Base-by-base conservation (phyloP, 495 filamentous ascomycete genomes). In the Trypethelium eluteriae region DNA sequence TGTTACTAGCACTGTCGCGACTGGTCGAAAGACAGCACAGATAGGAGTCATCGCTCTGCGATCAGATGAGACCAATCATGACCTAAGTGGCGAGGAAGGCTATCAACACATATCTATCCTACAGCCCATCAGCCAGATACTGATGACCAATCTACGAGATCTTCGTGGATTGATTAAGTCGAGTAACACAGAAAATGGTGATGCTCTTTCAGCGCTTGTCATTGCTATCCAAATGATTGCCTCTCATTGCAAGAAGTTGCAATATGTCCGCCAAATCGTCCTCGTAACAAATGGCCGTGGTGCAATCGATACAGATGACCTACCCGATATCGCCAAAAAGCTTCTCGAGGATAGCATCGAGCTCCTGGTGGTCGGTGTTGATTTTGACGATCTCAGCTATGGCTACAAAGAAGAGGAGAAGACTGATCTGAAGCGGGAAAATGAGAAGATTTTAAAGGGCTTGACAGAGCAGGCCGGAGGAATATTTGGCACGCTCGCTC, bases 371-470 rank as follows among this genome's bases (percentile, higher is more conserved):
- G 76, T 98, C 63, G 94, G 94, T 6, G 83, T 93, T 36, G 94
- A 99, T 76, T 98, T 98, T 74, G 92, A 99, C 70, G 95, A 97
- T 78, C 73, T 86, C 3, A 92, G 96, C 39, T 96, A 86, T 72
- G 92, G 93, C 38, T 88, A 90, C 72, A 95, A 93, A 75, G 93
- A 99, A 79, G 93, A 99, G 76, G 85, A 89, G 70, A 99, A 99
- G 76, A 79, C 84, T 62, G 66, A 81, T 84, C 59, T 34, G 44
- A 74, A 72, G 56, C 59, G 61, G 9, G 66, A 68, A 46, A 96
- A 94, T 72, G 93, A 98, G 75, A 70, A 72, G 10, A 74, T 85
- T 2, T 77, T 97, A 12, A 84, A 82, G 67, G 71, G 75, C 0
- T 79, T 96, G 14, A 85, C 92, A 41, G 79, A 83, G 34, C 84